Evolutionary conservation across 148 eudicot species (phyloP).

Genomic region (Vaccinium macrocarpon): DNA sequence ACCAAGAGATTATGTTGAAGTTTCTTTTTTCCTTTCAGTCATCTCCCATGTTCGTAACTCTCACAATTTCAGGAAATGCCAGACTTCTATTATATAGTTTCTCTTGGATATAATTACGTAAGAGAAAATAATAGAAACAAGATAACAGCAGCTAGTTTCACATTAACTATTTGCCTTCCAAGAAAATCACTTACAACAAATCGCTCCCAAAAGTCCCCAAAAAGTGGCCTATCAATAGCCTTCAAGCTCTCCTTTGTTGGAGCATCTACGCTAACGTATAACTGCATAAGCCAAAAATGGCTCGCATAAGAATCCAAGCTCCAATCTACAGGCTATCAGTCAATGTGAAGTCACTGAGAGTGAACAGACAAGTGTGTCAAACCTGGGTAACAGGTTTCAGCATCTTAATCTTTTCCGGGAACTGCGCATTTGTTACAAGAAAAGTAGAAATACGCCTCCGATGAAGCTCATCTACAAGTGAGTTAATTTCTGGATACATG

Average conservation of each 20-base stretch:
- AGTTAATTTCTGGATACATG: slow-evolving; percentile 93
- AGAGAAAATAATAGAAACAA: neutral
- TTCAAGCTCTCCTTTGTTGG: slow-evolving; percentile 93
- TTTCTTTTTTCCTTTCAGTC: neutral
- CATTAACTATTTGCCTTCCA: neutral
- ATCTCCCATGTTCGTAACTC: neutral
- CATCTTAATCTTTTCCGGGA: slow-evolving; percentile 79
- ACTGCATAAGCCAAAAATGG: slow-evolving; percentile 38
- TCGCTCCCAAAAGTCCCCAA: slow-evolving; percentile 98
- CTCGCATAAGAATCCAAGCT: neutral
- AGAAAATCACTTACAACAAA: slow-evolving; percentile 57
- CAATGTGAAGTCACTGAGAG: neutral
- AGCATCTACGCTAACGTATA: slow-evolving; percentile 99
- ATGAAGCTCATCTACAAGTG: slow-evolving; percentile 88
- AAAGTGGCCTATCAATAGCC: slow-evolving; percentile 98
- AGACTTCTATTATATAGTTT: neutral
- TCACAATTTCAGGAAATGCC: neutral
- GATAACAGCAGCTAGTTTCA: neutral
- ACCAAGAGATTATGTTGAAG: neutral
- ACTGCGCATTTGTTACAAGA: slow-evolving; percentile 98
- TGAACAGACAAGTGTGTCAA: neutral
- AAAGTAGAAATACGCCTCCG: slow-evolving; percentile 88
- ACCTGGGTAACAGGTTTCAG: slow-evolving; percentile 93
- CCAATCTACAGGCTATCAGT: neutral
- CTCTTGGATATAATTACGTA: neutral